Base-by-base conservation (phyloP, 2,329 filamentous ascomycete species). In the Ascochyta viciae-villosae region DNA sequence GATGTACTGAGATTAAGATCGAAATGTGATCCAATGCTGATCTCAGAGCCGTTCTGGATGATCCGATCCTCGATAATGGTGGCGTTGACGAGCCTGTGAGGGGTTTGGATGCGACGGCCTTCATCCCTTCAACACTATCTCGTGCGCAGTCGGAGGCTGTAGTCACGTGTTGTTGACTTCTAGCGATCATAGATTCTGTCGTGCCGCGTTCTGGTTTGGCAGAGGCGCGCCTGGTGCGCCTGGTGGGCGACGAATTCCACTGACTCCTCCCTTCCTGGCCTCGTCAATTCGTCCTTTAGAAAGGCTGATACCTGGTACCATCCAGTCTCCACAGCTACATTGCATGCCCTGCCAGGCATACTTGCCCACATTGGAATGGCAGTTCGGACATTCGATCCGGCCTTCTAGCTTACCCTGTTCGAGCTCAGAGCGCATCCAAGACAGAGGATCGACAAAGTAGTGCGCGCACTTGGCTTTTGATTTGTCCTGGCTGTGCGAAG, bases 341-440 rank as follows among this genome's bases (percentile, higher is more conserved):
- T 87, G 88, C 83, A 97, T 89, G 13, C 95, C 95, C 74, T 96
- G 92, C 95, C 95, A 99, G 48, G 94, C 90, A 72, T 97, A 99
- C 67, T 95, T 90, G 35, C 95, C 95, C 43, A 98, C 86, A 48
- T 91, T 92, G 37, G 90, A 87, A 42, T 85, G 86, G 75, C 95
- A 99, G 69, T 89, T 89, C 9, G 95, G 94, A 70, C 95, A 99
- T 55, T 87, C 85, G 29, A 99, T 81, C 9, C 94, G 87, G 23
- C 95, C 95, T 57, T 93, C 91, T 23, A 98, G 82, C 58, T 88
- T 86, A 26, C 91, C 92, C 68, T 90, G 85, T 66, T 93, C 90
- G n/a, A 99, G 85, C 67, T 89, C 88, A 1, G 87, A 81, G 6
- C 90, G 87, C 95, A 99, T 99, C 95, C 95, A 99, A 13, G 91